phyloP scores from a whole-genome alignment of 768 basidiomycete species.

The Tephrocybe sp. region DNA sequence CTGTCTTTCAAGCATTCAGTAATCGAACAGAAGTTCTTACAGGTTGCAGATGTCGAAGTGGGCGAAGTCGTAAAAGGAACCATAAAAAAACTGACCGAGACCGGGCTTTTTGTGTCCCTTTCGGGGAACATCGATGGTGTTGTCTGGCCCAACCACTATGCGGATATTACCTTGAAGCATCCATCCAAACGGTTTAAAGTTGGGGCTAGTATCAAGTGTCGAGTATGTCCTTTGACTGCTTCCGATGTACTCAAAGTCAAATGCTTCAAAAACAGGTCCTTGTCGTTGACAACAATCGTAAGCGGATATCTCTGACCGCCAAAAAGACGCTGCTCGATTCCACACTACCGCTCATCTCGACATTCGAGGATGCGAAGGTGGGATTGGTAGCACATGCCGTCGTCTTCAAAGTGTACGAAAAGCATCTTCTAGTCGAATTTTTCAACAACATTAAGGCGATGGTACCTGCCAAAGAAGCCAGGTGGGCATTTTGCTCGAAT shows the following conservation, averaged over 20 bases:
- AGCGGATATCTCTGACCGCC: conserved; percentile 81
- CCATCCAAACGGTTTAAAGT: conserved; percentile 88
- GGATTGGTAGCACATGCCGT: conserved; percentile 80
- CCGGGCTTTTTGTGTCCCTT: conserved; percentile 81
- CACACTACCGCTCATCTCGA: conserved; percentile 63
- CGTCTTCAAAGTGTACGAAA: conserved; percentile 79
- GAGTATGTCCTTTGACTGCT: conserved; percentile 46
- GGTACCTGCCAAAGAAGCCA: conserved; percentile 78
- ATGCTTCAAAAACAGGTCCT: conserved; percentile 54
- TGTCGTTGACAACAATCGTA: conserved; percentile 74
- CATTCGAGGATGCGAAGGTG: conserved; percentile 61
- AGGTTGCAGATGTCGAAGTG: conserved; percentile 76
- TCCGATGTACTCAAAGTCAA: background rate
- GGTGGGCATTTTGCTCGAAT: conserved; percentile 41
- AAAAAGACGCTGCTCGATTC: conserved; percentile 91
- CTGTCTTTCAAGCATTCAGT: conserved; percentile 83
- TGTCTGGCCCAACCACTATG: conserved; percentile 92
- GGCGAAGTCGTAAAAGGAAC: conserved; percentile 87
- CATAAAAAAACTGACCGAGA: conserved; percentile 79
- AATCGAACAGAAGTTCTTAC: conserved; percentile 82
- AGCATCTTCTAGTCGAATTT: conserved; percentile 81
- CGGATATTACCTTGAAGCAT: conserved; percentile 92
- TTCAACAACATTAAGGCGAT: conserved; percentile 86
- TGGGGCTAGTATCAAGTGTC: conserved; percentile 79
- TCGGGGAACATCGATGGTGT: conserved; percentile 89